Evolutionary conservation across 2,329 filamentous ascomycete species (phyloP), one percentile per base, ranked within the genome.

Genomic region (Pleoardoris graminearum): DNA sequence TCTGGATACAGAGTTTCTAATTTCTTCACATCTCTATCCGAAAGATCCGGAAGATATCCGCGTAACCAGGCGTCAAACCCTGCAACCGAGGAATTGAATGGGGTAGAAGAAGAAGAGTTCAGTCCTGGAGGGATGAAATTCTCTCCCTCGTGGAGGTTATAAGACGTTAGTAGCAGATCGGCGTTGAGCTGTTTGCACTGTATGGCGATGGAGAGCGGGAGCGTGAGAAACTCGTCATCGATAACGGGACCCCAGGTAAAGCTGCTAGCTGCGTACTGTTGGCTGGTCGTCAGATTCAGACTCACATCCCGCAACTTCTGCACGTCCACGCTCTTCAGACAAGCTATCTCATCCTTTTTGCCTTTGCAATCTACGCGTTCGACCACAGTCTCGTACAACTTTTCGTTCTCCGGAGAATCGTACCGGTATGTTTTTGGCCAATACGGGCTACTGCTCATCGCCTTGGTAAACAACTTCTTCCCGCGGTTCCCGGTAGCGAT

Each of bases 71-170:
- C 23, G 19, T 80, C 71, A 58, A 85, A 85, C 3, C 77, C 79
- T 0, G 76, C 71, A 1, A 50, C 46, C 1, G 78, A 82, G 1
- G 76, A 76, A 57, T 84, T 84, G 63, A 81, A 85, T 0, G 76
- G 74, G 14, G 69, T 70, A 3, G 66, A 67, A 1, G 69, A 66
- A 0, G 57, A 54, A 42, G 69, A 72, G 16, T 71, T 63, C 1
- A 86, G 71, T 0, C 78, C 80, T 0, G 77, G 64, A 0, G 82
- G 82, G 19, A 85, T 73, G 59, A 87, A 87, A 56, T 82, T 84
- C 64, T 86, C 79, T 19, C 85, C 84, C 67, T 87, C 84, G 61
- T 85, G 80, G 0, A 80, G 77, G 63, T 87, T 87, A 66, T 85
- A 86, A 75, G 80, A 81, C n/a, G 77, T 76, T 56, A 80, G 81